phyloP scores from a whole-genome alignment of 495 filamentous ascomycete species.

The Daldinia loculata region DNA sequence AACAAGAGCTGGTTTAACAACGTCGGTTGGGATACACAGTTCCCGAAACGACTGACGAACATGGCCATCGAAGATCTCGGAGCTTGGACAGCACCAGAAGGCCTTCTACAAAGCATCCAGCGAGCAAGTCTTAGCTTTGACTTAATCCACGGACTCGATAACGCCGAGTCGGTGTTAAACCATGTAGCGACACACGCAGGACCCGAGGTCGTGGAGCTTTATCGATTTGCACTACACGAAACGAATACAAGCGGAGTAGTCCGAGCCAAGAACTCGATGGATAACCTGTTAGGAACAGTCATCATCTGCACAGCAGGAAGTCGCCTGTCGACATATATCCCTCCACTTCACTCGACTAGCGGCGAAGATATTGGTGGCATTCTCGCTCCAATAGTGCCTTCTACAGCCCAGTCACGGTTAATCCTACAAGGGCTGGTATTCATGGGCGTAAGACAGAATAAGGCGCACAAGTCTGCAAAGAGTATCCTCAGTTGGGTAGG shows the following conservation, averaged over 20 bases:
- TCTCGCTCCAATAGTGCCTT: slow-evolving; percentile 79
- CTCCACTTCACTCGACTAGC: slow-evolving; percentile 63
- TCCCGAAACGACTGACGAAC: slow-evolving; percentile 66
- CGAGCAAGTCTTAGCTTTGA: slow-evolving; percentile 75
- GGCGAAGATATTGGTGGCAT: slow-evolving; percentile 74
- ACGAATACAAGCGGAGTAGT: slow-evolving; percentile 80
- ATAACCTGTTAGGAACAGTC: slow-evolving; percentile 79
- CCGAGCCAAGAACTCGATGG: slow-evolving; percentile 74
- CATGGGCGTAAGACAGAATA: slow-evolving; percentile 83
- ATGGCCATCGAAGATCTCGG: slow-evolving; percentile 68
- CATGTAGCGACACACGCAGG: slow-evolving; percentile 77
- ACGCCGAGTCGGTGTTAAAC: slow-evolving; percentile 75
- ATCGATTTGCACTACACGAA: slow-evolving; percentile 78
- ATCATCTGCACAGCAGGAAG: slow-evolving; percentile 79
- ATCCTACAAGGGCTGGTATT: slow-evolving; percentile 81
- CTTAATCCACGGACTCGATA: slow-evolving; percentile 80
- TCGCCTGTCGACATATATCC: slow-evolving; percentile 72
- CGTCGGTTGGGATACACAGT: slow-evolving; percentile 59
- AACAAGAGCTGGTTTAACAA: slow-evolving; percentile 64
- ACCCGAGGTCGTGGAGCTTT: slow-evolving; percentile 86
- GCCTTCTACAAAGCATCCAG: slow-evolving; percentile 73
- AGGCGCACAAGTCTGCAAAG: slow-evolving; percentile 73
- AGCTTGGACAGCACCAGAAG: slow-evolving; percentile 79
- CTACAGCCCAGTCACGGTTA: slow-evolving; percentile 72
- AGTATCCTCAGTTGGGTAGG: slow-evolving; percentile 81